Percentiles rank a stretch among this genome's conserved stretches.
phyloP scores from a whole-genome alignment of 2,329 filamentous ascomycete species.

The Helminthosporium solani region DNA sequence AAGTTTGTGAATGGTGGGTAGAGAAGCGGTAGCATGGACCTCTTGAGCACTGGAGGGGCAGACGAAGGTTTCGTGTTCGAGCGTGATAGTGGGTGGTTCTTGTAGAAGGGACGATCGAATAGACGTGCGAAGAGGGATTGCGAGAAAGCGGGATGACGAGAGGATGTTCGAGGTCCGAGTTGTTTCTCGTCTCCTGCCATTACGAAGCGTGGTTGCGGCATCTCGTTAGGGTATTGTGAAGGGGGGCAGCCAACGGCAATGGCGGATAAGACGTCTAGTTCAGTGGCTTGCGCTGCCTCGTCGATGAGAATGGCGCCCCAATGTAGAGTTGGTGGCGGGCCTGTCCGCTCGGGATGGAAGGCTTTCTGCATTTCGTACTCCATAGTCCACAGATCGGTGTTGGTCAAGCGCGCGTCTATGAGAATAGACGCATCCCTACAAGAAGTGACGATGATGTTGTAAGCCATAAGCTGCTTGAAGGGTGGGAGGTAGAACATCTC shows the following conservation, averaged over 20 bases:
- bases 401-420: slow-evolving; percentile 46
- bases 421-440: slow-evolving; percentile 46
- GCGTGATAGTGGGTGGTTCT: slow-evolving; percentile 45
- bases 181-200: slow-evolving; percentile 52
- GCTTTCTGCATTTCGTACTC: slow-evolving; percentile 35
- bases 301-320: slow-evolving; percentile 49
- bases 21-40: slow-evolving; percentile 42
- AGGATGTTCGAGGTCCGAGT: slow-evolving; percentile 45
- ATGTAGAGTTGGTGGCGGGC: slow-evolving; percentile 28
- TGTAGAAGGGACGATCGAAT: slow-evolving; percentile 40
- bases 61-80: slow-evolving; percentile 25
- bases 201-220: slow-evolving; percentile 41
- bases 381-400: slow-evolving; percentile 43
- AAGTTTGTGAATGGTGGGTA: slow-evolving; percentile 49
- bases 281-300: slow-evolving; percentile 50
- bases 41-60: slow-evolving; percentile 27
- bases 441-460: slow-evolving; percentile 47
- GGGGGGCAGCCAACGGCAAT: slow-evolving; percentile 45
- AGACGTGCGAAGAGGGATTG: slow-evolving; percentile 48
- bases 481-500: slow-evolving; percentile 46
- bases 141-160: slow-evolving; percentile 33
- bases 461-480: slow-evolving; percentile 43
- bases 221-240: slow-evolving; percentile 15
- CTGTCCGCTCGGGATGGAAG: slow-evolving; percentile 29
- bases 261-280: slow-evolving; percentile 45